Evolutionary conservation across 768 basidiomycete species (phyloP), one percentile per base, ranked within the genome.

Genomic region (Agaricus blazei): DNA sequence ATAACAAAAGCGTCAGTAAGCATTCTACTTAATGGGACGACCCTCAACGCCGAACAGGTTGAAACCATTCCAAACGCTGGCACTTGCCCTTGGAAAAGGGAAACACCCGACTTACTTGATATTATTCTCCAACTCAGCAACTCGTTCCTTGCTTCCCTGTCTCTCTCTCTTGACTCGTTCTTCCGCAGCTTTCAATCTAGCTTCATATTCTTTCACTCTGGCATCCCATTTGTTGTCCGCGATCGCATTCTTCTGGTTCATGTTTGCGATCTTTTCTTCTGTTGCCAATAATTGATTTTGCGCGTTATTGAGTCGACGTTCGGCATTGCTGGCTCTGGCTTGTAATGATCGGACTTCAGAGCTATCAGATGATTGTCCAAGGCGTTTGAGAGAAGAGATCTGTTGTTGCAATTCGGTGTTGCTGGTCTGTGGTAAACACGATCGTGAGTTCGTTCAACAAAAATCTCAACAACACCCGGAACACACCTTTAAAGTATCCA

Each of bases 221-320:
- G 88, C 91, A 64, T 95, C 94, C 93, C 95, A 98, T 69, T 95
- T 96, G 51, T 72, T 74, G 61, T 97, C 94, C 0, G 90, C 88
- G 0, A 73, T 75, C 0, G 76, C 73, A 37, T 79, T 88, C 75
- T 85, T 88, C 71, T 84, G 78, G 60, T 87, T 88, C 70, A 90
- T 78, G 40, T 74, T 68, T 1, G 87, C 83, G 48, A 95, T 79
- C 71, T 87, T 88, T 70, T 95, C 92, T 66, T 98, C 96, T 3
- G 89, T 84, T 24, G 84, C 78, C 1, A 84, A 68, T 2, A 98
- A 77, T 67, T 96, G 93, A 60, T 94, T 93, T 64, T 88, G 87
- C 4, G 88, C 82, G 48, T 88, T 88, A 50, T 82, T 82, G n/a
- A 92, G 73, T n/a, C 93, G 80, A 27, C 91, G 85, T 68, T 98